Evolutionary conservation across 495 filamentous ascomycete genomes (phyloP).

Genomic region (Staphylotrichum tortipilum): DNA sequence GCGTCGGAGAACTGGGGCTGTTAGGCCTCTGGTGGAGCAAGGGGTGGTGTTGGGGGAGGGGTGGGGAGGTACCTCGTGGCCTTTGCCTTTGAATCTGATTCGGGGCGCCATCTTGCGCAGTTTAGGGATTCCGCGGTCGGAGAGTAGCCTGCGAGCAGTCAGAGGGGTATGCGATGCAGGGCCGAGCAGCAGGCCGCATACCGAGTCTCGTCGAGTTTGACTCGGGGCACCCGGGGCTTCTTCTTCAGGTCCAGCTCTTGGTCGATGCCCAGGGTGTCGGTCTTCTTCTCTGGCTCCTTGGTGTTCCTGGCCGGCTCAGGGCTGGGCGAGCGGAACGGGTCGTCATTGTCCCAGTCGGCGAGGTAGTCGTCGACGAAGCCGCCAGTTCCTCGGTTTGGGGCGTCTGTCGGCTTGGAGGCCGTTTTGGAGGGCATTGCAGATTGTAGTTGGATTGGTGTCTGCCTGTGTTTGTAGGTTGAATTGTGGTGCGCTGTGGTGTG

Average conservation of each 20-base stretch:
- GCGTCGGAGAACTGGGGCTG: slow-evolving; percentile 69
- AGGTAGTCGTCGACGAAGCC: slow-evolving; percentile 19
- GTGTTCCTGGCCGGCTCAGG: slow-evolving; percentile 23
- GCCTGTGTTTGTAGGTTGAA: not conserved
- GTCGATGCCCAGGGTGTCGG: slow-evolving; percentile 61
- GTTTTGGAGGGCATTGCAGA: slow-evolving; percentile 14
- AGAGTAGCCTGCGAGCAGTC: slow-evolving; percentile 53
- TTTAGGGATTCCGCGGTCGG: slow-evolving; percentile 73
- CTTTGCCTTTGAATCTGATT: slow-evolving; percentile 83
- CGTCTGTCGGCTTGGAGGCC: not conserved
- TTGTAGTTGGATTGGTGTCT: not conserved
- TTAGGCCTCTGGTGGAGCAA: not conserved
- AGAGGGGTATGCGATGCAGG: not conserved
- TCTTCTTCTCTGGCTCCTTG: slow-evolving; percentile 27
- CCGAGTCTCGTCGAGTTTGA: slow-evolving; percentile 81
- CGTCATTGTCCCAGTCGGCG: slow-evolving; percentile 24
- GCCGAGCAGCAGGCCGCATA: slow-evolving; percentile 22
- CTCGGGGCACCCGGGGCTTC: slow-evolving; percentile 56
- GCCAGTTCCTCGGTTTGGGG: not conserved
- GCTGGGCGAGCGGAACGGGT: slow-evolving; percentile 26
- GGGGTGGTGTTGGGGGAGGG: not conserved
- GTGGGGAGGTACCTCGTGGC: slow-evolving; percentile 63
- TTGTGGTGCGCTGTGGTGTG: not conserved
- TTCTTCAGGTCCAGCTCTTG: slow-evolving; percentile 75
- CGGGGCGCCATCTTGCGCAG: slow-evolving; percentile 61